Percentiles rank a stretch among this genome's conserved stretches.
These are phyloP conservation scores for Solanum dulcamara DNA, from an alignment of 257 asterid genomes.

Conservation along the genomic window DNA sequence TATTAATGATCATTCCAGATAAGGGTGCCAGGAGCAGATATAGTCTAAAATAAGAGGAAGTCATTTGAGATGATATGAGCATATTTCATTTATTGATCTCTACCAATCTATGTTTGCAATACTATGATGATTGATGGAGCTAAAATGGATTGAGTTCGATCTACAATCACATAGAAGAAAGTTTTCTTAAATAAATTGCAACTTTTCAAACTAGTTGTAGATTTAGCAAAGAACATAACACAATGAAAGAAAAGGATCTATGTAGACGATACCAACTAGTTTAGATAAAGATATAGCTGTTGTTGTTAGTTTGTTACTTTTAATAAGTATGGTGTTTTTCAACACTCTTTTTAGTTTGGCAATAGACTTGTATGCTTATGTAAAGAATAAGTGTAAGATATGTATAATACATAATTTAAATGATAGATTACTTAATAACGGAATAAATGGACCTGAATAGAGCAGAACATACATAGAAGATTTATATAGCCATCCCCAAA, in stretches of 20 bases:
- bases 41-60: not conserved
- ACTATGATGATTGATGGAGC: not conserved
- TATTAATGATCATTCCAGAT: not conserved
- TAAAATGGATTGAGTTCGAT: not conserved
- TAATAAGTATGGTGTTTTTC: not conserved
- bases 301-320: not conserved
- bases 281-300: not conserved
- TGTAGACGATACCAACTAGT: not conserved
- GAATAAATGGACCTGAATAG: not conserved
- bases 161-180: not conserved
- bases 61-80: not conserved
- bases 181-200: not conserved
- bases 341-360: not conserved
- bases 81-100: not conserved
- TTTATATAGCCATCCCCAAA: not conserved
- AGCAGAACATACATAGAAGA: not conserved
- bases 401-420: not conserved
- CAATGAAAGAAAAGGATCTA: not conserved
- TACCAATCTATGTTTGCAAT: not conserved
- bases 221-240: not conserved
- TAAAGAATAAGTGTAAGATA: not conserved
- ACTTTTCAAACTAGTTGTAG: not conserved
- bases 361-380: not conserved
- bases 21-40: not conserved
- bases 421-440: not conserved